Evolutionary conservation across 129 eudicot species (phyloP).

Genomic region (Saposhnikovia divaricata): DNA sequence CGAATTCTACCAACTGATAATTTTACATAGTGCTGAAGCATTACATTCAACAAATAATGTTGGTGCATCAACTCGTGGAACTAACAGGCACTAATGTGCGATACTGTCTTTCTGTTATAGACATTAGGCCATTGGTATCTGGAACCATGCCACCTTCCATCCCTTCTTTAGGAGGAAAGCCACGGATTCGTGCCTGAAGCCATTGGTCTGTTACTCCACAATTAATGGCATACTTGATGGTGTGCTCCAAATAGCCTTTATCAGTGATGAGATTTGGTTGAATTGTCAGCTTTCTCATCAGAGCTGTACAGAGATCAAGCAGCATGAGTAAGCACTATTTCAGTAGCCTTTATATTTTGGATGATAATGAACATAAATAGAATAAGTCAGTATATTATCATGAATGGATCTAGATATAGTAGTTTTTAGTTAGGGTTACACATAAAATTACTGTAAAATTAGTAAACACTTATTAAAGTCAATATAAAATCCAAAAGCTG

Average conservation of each 20-base stretch:
- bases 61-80: not conserved
- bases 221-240: conserved; percentile 66
- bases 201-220: conserved; percentile 81
- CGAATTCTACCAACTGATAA: not conserved
- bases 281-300: conserved; percentile 62
- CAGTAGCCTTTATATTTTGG: not conserved
- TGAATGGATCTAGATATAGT: not conserved
- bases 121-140: conserved; percentile 52
- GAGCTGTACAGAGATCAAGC: conserved; percentile 34
- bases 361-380: not conserved
- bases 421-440: not conserved
- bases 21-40: not conserved
- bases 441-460: not conserved
- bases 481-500: not conserved
- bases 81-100: conserved; percentile 35
- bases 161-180: conserved; percentile 69
- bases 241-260: conserved; percentile 50
- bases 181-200: conserved; percentile 55
- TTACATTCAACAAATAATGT: not conserved
- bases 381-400: not conserved
- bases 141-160: conserved; percentile 52
- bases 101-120: conserved; percentile 48
- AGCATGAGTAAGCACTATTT: conserved; percentile 11
- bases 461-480: not conserved
- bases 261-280: conserved; percentile 71